Percentiles rank a stretch among this genome's conserved stretches.
Evolutionary conservation across 257 asterid species (phyloP).

Genomic region (Solanum tacnaense): DNA sequence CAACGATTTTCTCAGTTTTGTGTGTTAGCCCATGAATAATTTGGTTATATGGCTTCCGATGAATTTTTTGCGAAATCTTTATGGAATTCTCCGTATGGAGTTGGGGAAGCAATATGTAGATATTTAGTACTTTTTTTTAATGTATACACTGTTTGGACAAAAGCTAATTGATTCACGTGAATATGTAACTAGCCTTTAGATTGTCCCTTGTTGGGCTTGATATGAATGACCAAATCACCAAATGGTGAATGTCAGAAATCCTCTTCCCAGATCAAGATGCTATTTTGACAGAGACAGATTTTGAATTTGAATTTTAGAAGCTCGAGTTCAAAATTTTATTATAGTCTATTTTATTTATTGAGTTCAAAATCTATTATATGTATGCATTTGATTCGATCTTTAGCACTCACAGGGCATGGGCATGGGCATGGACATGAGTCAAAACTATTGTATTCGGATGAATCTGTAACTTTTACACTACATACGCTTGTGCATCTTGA

Average conservation of each 20-base stretch:
- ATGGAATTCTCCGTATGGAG: too few species aligned
- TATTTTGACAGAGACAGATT: not conserved
- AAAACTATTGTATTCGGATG: not conserved
- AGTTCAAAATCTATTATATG: too few species aligned
- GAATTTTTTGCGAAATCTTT: too few species aligned
- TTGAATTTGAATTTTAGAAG: not conserved
- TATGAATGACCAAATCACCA: not conserved
- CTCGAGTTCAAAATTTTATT: not conserved
- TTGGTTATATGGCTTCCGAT: too few species aligned
- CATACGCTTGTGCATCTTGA: not conserved
- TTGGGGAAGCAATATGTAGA: not conserved
- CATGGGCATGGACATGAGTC: not conserved
- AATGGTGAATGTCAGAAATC: not conserved
- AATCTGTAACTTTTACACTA: fast-evolving
- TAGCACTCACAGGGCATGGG: not conserved
- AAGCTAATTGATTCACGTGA: not conserved
- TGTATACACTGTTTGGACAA: not conserved
- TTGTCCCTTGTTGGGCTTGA: not conserved
- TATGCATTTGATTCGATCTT: not conserved
- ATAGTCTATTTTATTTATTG: not conserved
- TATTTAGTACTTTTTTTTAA: too few species aligned
- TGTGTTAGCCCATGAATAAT: too few species aligned
- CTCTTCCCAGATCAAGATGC: not conserved
- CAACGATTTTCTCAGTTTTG: too few species aligned
- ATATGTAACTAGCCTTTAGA: too few species aligned